Base-by-base conservation (phyloP, 2,329 filamentous ascomycete genomes). In the Eutypella sp. region DNA sequence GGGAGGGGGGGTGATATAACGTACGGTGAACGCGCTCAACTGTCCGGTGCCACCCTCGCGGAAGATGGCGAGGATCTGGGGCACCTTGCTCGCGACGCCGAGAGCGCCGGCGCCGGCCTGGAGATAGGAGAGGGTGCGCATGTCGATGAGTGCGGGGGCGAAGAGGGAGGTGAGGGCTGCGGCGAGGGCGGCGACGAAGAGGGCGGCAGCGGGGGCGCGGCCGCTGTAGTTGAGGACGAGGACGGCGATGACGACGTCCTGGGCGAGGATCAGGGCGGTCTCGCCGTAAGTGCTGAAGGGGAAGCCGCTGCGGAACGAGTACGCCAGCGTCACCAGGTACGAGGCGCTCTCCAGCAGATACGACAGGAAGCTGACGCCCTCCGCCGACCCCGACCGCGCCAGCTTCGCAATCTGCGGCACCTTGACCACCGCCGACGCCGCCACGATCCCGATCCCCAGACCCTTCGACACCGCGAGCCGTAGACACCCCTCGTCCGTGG, bases 231-330 rank as follows among this genome's bases (percentile, higher is more conserved):
- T 85, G 65, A 99, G 73, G 36, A 99, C 90, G 58, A 97, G 69
- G 41, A 90, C 81, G 5, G 85, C 84, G 64, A 99, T 96, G 49
- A 90, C 80, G 37, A 97, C 81, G 68, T 99, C 96, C 73, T 99
- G 93, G 48, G 85, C 83, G 41, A 93, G 79, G 57, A 99, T 96
- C 61, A 97, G 75, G 31, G 87, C 90, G 23, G 89, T 92, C 78
- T 99, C 93, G 67, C 93, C 93, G 66, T 87, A 99, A 10, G 93
- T 99, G 76, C 86, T 95, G 71, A 99, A 96, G 3, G 93, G 92
- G 58, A 96, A 96, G 20, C 83, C 84, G 61, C 90, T 89, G 63
- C 93, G 89, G 54, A 88, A 76, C 67, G 95, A 96, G 75, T 99
- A 99, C 43, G 89, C 87, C 55, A 99, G 80, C 5, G 84, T 86